Percentiles rank a stretch among this genome's conserved stretches.
Evolutionary conservation across 129 eudicot species (phyloP).

Genomic region (Centaurea solstitialis): DNA sequence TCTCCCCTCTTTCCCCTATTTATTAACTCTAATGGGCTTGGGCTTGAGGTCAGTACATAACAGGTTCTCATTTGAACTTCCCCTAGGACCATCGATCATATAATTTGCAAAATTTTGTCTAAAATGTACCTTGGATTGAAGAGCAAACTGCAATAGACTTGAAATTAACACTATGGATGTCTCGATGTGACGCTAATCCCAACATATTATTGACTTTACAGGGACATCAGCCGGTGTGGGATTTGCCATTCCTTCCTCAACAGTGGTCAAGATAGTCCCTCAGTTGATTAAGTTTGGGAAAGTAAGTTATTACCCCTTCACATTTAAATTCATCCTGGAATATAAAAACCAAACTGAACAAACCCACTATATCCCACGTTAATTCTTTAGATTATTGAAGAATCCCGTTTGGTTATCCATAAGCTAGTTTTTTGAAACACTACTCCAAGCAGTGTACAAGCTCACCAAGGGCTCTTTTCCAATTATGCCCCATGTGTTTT

Average conservation of each 20-base stretch:
- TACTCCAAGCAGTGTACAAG: too few relatives aligned
- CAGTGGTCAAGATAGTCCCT: constrained; percentile 78
- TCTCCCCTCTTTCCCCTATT: too few relatives aligned
- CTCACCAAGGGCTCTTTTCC: too few relatives aligned
- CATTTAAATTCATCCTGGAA: constrained; percentile 4
- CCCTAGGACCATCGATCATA: neutral
- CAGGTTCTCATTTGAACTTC: neutral
- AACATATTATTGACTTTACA: constrained; percentile 23
- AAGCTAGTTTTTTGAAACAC: too few relatives aligned
- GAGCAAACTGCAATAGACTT: neutral
- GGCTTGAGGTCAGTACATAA: too few relatives aligned
- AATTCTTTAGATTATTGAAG: too few relatives aligned
- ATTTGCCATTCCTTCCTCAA: constrained; percentile 94
- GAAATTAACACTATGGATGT: neutral
- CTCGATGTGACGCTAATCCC: neutral
- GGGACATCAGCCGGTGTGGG: constrained; percentile 99
- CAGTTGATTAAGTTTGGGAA: constrained; percentile 84
- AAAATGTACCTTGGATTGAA: neutral
- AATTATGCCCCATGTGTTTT: too few relatives aligned
- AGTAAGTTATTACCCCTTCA: constrained; percentile 43
- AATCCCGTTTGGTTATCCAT: too few relatives aligned
- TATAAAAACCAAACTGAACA: neutral
- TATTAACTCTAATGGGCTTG: too few relatives aligned
- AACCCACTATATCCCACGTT: too few relatives aligned
- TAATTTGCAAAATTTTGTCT: neutral